phyloP scores from a whole-genome alignment of 139 green algal genomes.

The Chlamydomonas schloesseri region DNA sequence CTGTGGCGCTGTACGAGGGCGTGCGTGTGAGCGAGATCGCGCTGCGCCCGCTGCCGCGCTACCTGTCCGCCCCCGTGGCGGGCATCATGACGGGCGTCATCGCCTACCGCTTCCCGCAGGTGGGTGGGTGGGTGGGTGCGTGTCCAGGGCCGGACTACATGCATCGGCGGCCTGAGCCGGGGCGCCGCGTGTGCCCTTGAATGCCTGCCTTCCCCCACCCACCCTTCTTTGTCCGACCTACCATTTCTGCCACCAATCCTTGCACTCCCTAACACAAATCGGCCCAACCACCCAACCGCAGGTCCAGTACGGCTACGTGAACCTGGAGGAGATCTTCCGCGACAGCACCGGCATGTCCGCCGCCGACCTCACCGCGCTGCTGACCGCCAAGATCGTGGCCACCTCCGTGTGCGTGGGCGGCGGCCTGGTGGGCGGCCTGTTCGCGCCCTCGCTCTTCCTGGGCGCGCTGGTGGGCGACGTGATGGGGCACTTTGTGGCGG shows the following conservation, averaged over 20 bases:
- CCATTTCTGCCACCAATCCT: too few relatives aligned
- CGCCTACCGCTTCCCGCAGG: conserved; percentile 66
- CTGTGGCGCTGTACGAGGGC: conserved; percentile 71
- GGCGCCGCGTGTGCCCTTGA: too few relatives aligned
- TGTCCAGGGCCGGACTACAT: too few relatives aligned
- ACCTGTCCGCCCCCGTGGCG: conserved; percentile 53
- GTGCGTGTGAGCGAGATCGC: conserved; percentile 74
- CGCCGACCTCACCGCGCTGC: conserved; percentile 64
- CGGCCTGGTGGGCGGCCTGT: conserved; percentile 92
- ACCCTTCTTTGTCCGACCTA: too few relatives aligned
- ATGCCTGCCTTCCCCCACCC: too few relatives aligned
- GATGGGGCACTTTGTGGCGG: conserved; percentile 45
- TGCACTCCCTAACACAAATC: too few relatives aligned
- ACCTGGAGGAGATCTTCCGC: conserved; percentile 73
- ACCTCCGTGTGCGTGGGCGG: conserved; percentile 84
- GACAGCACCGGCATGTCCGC: conserved; percentile 60
- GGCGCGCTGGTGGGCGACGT: conserved; percentile 72
- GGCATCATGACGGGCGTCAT: conserved; percentile 64
- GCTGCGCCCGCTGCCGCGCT: conserved; percentile 69
- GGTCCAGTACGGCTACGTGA: conserved; percentile 75
- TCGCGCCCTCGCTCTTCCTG: conserved; percentile 96
- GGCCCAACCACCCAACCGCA: too few relatives aligned
- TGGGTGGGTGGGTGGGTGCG: background rate
- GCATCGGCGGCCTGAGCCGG: too few relatives aligned
- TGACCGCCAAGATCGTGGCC: conserved; percentile 91